Evolutionary conservation across 495 filamentous ascomycete genomes (phyloP).

Genomic region (Saxophila tyrrhenica): DNA sequence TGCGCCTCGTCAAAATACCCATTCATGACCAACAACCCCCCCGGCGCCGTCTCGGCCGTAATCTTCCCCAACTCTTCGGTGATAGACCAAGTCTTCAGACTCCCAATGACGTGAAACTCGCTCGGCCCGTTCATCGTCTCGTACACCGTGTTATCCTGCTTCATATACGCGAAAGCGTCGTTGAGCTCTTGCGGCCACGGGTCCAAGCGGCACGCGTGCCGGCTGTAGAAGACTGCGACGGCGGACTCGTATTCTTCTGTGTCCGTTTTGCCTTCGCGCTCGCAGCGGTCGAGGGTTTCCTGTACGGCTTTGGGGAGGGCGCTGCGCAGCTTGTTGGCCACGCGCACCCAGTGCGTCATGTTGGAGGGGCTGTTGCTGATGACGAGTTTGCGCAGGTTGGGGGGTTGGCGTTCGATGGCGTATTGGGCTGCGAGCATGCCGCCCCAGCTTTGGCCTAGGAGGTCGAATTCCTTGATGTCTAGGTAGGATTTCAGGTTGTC

Average conservation of each 20-base stretch:
- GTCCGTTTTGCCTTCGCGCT: slow-evolving; percentile 31
- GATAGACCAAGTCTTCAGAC: slow-evolving; percentile 33
- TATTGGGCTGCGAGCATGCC: slow-evolving; percentile 37
- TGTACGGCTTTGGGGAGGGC: slow-evolving; percentile 35
- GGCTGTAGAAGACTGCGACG: slow-evolving; percentile 31
- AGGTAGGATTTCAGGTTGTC: slow-evolving; percentile 37
- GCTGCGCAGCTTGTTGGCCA: slow-evolving; percentile 23
- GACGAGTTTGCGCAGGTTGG: slow-evolving; percentile 33
- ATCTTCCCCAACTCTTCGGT: slow-evolving; percentile 3
- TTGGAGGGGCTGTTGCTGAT: slow-evolving; percentile 33
- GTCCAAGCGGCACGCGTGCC: slow-evolving; percentile 33
- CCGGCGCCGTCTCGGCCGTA: slow-evolving; percentile 5
- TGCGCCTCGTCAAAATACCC: slow-evolving; percentile 40
- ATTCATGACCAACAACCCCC: slow-evolving; percentile 37
- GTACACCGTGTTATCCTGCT: slow-evolving; percentile 36
- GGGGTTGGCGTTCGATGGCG: slow-evolving; percentile 26
- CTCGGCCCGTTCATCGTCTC: slow-evolving; percentile 42
- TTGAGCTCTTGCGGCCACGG: slow-evolving; percentile 29
- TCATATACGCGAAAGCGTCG: slow-evolving; percentile 27
- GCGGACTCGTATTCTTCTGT: slow-evolving; percentile 37
- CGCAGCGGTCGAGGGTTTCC: slow-evolving; percentile 30
- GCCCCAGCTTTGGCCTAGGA: slow-evolving; percentile 42
- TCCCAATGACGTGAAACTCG: slow-evolving; percentile 36
- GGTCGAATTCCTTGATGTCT: slow-evolving; percentile 31
- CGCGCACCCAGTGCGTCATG: slow-evolving; percentile 25